Percentiles rank a stretch among this genome's conserved stretches.
Conservation (phyloP, 2,329 filamentous ascomycete species). For the Claviceps sp. region DNA sequence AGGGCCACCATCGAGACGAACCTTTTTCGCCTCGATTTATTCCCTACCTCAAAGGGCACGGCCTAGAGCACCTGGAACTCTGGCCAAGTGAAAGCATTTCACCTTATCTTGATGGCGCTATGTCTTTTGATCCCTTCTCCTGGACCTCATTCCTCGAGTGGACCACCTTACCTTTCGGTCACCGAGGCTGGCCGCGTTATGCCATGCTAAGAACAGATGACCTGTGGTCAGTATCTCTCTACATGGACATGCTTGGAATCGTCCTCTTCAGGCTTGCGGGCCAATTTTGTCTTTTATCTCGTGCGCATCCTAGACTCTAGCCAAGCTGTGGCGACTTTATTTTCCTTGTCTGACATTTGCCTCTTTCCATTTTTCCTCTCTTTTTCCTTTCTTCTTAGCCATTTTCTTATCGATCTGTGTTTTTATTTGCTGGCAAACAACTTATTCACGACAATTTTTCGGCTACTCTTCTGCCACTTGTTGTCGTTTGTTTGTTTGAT, state of each 20-base stretch:
- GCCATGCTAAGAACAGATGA: slow-evolving; percentile 11
- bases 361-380: slow-evolving; percentile 4
- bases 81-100: neutral
- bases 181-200: neutral
- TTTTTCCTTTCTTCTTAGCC: slow-evolving; percentile 10
- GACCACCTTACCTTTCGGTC: neutral
- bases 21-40: neutral
- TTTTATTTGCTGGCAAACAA: slow-evolving; percentile 12
- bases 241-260: slow-evolving; percentile 19
- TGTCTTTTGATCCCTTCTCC: neutral
- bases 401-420: neutral
- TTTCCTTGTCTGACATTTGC: slow-evolving; percentile 7
- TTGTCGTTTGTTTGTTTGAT: neutral
- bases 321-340: slow-evolving; percentile 17
- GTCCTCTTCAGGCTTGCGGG: slow-evolving; percentile 14
- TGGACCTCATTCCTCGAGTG: neutral
- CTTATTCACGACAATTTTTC: slow-evolving; percentile 12
- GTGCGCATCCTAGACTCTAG: slow-evolving; percentile 23
- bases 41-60: neutral
- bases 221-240: slow-evolving; percentile 16
- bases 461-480: neutral
- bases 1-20: neutral
- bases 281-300: slow-evolving; percentile 11
- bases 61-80: neutral
- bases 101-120: neutral